Conservation (phyloP, 768 basidiomycete genomes). For the Mrakia hoshinonis region DNA sequence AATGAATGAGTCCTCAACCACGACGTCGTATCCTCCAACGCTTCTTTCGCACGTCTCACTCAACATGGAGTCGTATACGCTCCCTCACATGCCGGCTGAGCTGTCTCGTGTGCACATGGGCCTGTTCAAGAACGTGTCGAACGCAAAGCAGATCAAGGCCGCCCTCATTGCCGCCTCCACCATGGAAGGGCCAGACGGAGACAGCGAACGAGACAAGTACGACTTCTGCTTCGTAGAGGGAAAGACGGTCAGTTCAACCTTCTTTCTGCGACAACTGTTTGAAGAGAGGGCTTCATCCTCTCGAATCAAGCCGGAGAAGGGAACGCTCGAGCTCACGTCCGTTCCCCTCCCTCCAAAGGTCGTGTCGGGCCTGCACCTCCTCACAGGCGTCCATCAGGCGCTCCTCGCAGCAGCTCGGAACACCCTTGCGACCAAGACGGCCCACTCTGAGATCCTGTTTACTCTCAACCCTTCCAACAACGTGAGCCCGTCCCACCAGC, state of each 20-base stretch:
- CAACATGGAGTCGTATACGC: slow-evolving; percentile 41
- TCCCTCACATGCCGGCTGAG: slow-evolving; percentile 35
- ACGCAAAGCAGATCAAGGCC: slow-evolving; percentile 53
- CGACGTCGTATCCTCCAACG: no score
- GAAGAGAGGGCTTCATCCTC: no score
- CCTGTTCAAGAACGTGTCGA: slow-evolving; percentile 59
- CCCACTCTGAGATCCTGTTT: slow-evolving; percentile 89
- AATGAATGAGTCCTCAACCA: no score
- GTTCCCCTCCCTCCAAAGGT: slow-evolving; percentile 49
- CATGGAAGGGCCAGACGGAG: slow-evolving; percentile 51
- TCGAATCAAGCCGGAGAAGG: neutral
- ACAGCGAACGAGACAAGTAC: slow-evolving; percentile 62
- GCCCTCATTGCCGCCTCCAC: slow-evolving; percentile 65
- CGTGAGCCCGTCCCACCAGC: slow-evolving; percentile 43
- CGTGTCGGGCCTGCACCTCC: slow-evolving; percentile 66
- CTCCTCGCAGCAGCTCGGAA: slow-evolving; percentile 58
- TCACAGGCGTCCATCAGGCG: slow-evolving; percentile 75
- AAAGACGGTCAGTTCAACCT: slow-evolving; percentile 53
- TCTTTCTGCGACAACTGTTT: neutral
- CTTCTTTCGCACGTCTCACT: neutral
- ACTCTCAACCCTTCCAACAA: slow-evolving; percentile 78
- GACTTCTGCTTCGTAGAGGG: slow-evolving; percentile 90
- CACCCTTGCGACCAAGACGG: slow-evolving; percentile 65
- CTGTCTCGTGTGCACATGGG: slow-evolving; percentile 46
- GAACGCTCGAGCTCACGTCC: neutral